Evolutionary conservation across 768 basidiomycete species (phyloP), one percentile per base, ranked within the genome.

Genomic region (Serendipita vermifera): DNA sequence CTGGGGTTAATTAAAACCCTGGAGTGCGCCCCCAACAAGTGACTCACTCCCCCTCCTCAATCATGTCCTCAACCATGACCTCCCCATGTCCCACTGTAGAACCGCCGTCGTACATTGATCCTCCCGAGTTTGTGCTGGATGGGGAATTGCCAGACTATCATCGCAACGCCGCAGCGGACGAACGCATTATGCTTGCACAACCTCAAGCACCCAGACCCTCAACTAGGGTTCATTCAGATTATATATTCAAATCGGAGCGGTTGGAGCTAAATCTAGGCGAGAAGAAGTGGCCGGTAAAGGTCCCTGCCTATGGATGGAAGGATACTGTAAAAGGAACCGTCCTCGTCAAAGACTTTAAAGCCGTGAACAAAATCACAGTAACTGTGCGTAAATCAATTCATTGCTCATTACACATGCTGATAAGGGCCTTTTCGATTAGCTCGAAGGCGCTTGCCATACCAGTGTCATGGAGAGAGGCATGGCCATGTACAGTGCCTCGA

Each of bases 281-380:
- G 17, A 51, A 51, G 17, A 22, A 31, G 7, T 51, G 26, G 24
- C 46, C 46, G n/a, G 27, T 51, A 22, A 51, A 51, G 24, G 24
- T 51, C 7, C 74, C 76, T 7, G 67, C 68, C 15, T 77, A 75
- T 61, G 76, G 76, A 22, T 61, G 67, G 33, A 67, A 71, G 26
- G 72, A 70, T 6, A 62, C 63, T 15, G 68, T 76, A n/a, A 68
- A 73, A 33, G 76, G 75, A 15, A 58, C 64, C 24, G 58, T 76
- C 3, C 62, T 59, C 20, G 67, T 77, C 55, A 64, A 59, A 17
- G 66, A 66, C 22, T 68, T 68, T 55, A 65, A 66, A n/a, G 68
- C 70, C 38, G 67, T 75, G 3, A 63, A 66, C 33, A 66, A 68
- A 14, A 61, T 77, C 38, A 69, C 68, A 7, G 69, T 67, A 5